These are phyloP conservation scores for Apostasia shenzhenica DNA, from an alignment of 106 monocot genomes.

Conservation along the genomic window DNA sequence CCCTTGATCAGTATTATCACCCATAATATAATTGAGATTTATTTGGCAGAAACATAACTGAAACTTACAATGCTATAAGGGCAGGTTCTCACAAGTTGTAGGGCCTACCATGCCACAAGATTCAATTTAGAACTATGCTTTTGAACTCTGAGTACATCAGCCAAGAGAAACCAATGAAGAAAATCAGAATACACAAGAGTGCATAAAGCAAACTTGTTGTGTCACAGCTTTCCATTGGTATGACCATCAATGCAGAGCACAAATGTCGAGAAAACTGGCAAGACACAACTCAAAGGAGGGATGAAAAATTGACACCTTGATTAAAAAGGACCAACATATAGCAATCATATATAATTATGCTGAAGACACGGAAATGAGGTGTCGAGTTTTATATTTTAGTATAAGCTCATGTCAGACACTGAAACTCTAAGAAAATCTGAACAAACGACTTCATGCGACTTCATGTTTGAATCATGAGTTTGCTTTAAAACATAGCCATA, in stretches of 20 bases:
- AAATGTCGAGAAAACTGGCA: background rate
- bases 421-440: no score
- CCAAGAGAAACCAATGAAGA: conserved; percentile 3
- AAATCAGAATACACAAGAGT: conserved; percentile 1
- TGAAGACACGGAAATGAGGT: background rate
- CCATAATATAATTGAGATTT: background rate
- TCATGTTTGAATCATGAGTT: no score
- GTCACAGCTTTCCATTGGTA: background rate
- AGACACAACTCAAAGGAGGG: background rate
- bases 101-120: conserved; percentile 4
- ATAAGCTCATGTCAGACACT: no score
- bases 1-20: conserved; percentile 1
- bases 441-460: no score
- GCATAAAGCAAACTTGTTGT: background rate
- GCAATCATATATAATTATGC: background rate
- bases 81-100: conserved; percentile 11
- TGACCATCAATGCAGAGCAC: no score
- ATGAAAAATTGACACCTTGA: background rate
- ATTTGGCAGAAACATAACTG: background rate
- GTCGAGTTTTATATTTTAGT: no score
- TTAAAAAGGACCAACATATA: background rate
- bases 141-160: conserved; percentile 8
- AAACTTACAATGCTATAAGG: background rate
- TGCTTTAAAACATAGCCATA: no score
- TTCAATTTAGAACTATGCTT: conserved; percentile 8